Evolutionary conservation across 768 basidiomycete genomes (phyloP), one percentile per base, ranked within the genome.

Genomic region (Xerocomus spinulosus): DNA sequence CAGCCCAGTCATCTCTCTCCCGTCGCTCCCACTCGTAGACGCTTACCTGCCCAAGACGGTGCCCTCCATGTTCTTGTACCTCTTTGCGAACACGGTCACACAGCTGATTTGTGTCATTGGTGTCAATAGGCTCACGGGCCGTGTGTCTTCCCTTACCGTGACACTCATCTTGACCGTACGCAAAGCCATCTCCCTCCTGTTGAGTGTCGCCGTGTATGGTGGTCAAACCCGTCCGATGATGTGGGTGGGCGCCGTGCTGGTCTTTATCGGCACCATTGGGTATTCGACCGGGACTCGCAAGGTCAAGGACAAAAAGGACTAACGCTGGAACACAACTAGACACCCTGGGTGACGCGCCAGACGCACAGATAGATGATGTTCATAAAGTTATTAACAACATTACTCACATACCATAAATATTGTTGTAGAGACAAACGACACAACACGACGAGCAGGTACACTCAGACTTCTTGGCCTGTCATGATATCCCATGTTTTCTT

Each of bases 21-120:
- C 58, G 15, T 18, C 43, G 9, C 4, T 49, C 25, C 48, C 55
- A 9, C 38, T 53, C 42, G 28, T 48, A 9, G 36, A 42, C 9
- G 18, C 44, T 3, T 49, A 26, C 35, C 34, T 56, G 21, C 67
- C 42, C 48, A 28, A 28, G 26, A 28, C 26, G 26, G 61, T 92
- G 50, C 91, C 90, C 13, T 55, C 72, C 15, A 76, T 83, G 29
- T 75, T 82, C 57, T 45, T 83, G 13, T 78, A 84, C 5, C 76
- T 97, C 33, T 58, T 77, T 14, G 65, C 88, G 28, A 95, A 94
- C 68, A 85, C 92, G 9, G 47, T 83, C 32, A 94, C 92, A 0
- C 91, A 93, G 61, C 74, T 92, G 4, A 51, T 94, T 8, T 97
- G 93, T 67, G 83, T 87, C 14, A 73, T 88, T 0, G 93, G 93